These are phyloP conservation scores for Dysphania ambrosioides DNA, from an alignment of 148 eudicot genomes.

Conservation along the genomic window DNA sequence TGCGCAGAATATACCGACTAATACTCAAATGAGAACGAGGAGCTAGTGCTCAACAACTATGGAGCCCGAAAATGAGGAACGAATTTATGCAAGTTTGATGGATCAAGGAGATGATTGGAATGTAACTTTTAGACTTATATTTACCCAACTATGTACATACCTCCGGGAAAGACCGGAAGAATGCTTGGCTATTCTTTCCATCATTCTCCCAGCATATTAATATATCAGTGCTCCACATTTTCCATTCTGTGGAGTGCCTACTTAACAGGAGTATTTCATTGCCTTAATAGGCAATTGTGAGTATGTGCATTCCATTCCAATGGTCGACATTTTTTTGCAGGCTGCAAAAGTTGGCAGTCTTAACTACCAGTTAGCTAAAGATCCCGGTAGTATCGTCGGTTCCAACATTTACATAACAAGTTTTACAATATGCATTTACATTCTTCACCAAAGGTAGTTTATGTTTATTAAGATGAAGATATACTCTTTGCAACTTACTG, in stretches of 20 bases:
- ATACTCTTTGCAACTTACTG: background rate
- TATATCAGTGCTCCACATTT: background rate
- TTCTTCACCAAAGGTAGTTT: background rate
- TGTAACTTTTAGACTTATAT: background rate
- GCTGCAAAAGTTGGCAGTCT: background rate
- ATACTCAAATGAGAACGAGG: background rate
- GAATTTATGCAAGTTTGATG: background rate
- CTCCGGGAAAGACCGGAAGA: background rate
- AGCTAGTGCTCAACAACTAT: background rate
- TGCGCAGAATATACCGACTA: background rate
- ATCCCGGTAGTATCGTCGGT: too few relatives aligned
- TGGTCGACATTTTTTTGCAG: background rate
- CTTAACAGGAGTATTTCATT: too few relatives aligned
- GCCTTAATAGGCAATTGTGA: background rate
- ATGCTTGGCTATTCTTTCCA: background rate
- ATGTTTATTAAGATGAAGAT: background rate
- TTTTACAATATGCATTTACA: background rate
- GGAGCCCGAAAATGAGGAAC: background rate
- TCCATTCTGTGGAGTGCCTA: background rate
- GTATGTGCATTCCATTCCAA: background rate
- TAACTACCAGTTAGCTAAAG: background rate
- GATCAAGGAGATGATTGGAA: background rate
- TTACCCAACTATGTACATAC: background rate
- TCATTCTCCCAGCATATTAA: background rate
- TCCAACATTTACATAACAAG: too few relatives aligned